Percentiles rank a stretch among this genome's conserved stretches.
phyloP scores from a whole-genome alignment of 176 grass and related monocot species.

The Triticum urartu region DNA sequence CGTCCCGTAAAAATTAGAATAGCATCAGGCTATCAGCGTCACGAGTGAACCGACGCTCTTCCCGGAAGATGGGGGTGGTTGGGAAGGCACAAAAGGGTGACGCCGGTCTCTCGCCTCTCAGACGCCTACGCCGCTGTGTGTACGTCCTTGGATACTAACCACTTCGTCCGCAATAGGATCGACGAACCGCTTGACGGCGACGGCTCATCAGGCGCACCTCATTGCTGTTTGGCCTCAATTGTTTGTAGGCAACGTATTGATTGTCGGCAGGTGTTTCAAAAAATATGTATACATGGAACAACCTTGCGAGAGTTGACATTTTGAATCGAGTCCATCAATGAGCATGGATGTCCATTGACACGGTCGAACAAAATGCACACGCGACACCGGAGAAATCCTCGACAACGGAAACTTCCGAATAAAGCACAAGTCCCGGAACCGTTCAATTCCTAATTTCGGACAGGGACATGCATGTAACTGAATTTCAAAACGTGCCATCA shows the following conservation, averaged over 20 bases:
- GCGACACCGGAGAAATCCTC: neutral
- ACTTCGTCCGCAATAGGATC: constrained; percentile 13
- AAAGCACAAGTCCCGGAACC: neutral
- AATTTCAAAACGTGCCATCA: neutral
- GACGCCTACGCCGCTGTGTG: neutral
- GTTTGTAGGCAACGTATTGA: neutral
- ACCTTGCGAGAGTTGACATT: neutral
- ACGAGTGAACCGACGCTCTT: neutral
- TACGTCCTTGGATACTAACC: neutral
- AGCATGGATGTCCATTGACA: neutral
- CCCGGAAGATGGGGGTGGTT: neutral
- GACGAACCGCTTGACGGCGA: constrained; percentile 14
- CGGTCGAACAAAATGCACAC: neutral
- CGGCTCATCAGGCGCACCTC: neutral
- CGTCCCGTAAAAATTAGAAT: too few relatives aligned
- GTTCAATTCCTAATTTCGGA: neutral
- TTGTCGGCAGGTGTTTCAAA: neutral
- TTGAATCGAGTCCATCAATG: neutral
- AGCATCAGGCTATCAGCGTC: too few relatives aligned
- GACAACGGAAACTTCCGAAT: neutral
- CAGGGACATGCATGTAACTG: neutral
- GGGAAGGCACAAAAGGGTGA: neutral
- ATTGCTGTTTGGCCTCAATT: neutral
- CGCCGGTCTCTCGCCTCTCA: neutral
- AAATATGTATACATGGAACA: neutral